A percentile compares a stretch with the other conserved stretches of the same genome.
These are phyloP conservation scores for Alternaria sp. DNA, from an alignment of 2,329 filamentous ascomycete species.

Conservation along the genomic window DNA sequence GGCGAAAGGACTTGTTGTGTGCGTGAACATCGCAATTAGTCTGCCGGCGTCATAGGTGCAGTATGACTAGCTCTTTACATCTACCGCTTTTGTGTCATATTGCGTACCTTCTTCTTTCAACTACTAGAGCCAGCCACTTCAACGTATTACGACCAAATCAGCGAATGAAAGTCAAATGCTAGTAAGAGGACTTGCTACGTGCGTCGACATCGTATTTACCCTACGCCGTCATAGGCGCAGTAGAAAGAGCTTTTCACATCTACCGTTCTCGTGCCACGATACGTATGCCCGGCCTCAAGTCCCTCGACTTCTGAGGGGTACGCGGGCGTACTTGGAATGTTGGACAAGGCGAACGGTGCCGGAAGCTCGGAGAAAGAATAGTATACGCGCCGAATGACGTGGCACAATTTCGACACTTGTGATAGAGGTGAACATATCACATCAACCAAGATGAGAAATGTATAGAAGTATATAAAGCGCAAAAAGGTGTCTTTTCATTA, in stretches of 20 bases:
- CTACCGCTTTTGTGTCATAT: neutral
- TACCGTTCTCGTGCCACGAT: neutral
- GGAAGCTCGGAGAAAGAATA: neutral
- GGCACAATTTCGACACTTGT: neutral
- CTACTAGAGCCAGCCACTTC: neutral
- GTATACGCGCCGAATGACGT: neutral
- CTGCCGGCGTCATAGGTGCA: neutral
- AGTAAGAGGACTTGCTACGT: neutral
- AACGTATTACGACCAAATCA: neutral
- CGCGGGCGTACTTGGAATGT: neutral
- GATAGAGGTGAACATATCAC: neutral
- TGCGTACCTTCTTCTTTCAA: neutral
- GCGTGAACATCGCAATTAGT: neutral
- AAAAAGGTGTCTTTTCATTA: constrained; percentile 3
- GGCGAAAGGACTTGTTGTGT: neutral
- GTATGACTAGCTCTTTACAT: neutral
- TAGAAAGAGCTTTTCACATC: neutral
- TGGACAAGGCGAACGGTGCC: neutral
- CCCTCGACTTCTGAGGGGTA: neutral
- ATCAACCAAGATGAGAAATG: neutral
- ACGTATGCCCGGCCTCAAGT: neutral
- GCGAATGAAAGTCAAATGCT: neutral
- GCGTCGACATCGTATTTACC: fast-evolving
- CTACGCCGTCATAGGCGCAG: neutral
- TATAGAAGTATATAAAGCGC: neutral